phyloP scores from a whole-genome alignment of 768 basidiomycete genomes.

The Pholiota microspora region DNA sequence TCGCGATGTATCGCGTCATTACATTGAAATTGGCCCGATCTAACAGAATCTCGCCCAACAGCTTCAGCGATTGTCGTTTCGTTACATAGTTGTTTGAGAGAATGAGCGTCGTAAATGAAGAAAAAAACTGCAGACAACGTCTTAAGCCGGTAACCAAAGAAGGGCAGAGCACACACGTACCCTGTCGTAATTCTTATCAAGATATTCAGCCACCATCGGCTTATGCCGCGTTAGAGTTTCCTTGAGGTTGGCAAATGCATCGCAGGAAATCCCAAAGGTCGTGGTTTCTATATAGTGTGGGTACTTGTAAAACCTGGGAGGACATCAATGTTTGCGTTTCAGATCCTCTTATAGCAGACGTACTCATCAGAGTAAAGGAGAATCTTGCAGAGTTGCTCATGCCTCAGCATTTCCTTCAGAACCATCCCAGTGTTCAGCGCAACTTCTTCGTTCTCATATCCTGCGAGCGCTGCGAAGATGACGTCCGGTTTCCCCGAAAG shows the following conservation, averaged over 20 bases:
- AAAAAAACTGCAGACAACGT: constrained; percentile 73
- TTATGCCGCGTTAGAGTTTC: constrained; percentile 97
- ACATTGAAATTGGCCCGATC: constrained; percentile 98
- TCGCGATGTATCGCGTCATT: constrained; percentile 97
- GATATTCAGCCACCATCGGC: constrained; percentile 94
- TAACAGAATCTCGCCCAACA: constrained; percentile 95
- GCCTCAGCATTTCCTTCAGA: constrained; percentile 92
- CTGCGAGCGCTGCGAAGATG: constrained; percentile 81
- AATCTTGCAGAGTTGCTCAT: constrained; percentile 88
- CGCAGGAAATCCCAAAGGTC: constrained; percentile 97
- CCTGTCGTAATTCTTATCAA: constrained; percentile 96
- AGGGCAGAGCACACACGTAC: constrained; percentile 41
- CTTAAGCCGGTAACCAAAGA: constrained; percentile 10
- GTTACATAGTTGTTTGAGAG: constrained; percentile 97
- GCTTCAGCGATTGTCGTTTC: constrained; percentile 98
- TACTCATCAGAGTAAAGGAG: constrained; percentile 92
- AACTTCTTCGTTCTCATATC: constrained; percentile 94
- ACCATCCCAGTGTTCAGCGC: constrained; percentile 99
- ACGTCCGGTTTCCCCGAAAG: constrained; percentile 71
- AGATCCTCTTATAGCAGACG: constrained; percentile 29
- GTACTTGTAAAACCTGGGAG: constrained; percentile 87
- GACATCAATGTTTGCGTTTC: constrained; percentile 1
- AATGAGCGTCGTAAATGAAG: constrained; percentile 89
- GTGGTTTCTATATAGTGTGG: constrained; percentile 96
- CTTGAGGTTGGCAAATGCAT: constrained; percentile 97